A percentile compares a stretch with the other conserved stretches of the same genome.
Evolutionary conservation across 2,329 filamentous ascomycete genomes (phyloP).

Genomic region (Neonectria punicea): DNA sequence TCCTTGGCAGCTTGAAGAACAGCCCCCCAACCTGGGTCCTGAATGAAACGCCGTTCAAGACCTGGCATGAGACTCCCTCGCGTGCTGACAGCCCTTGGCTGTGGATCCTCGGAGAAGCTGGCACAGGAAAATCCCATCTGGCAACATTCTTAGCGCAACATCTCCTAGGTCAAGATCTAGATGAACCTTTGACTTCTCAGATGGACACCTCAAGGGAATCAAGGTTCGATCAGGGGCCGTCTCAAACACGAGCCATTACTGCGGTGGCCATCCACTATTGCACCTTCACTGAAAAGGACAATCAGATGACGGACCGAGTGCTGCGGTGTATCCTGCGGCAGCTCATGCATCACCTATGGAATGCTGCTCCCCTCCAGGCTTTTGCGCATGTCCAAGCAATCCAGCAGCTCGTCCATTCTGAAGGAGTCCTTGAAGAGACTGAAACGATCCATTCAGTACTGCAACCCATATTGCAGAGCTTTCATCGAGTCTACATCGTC

Average conservation of each 20-base stretch:
- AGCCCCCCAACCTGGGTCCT: conserved; percentile 7
- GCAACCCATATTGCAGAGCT: not conserved
- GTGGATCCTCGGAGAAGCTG: conserved; percentile 3
- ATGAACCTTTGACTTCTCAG: not conserved
- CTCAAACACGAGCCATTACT: not conserved
- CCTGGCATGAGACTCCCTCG: not conserved
- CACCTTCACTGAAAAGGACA: not conserved
- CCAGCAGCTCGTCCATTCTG: not conserved
- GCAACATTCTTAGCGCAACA: not conserved
- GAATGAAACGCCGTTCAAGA: not conserved
- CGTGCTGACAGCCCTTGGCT: not conserved
- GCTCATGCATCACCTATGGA: not conserved
- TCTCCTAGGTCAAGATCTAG: not conserved
- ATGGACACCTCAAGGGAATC: not conserved
- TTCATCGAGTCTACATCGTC: not conserved
- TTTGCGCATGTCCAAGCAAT: not conserved
- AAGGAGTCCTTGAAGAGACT: not conserved
- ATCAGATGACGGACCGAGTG: not conserved
- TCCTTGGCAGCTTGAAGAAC: not conserved
- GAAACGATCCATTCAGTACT: not conserved
- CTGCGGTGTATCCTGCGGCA: conserved; percentile 1
- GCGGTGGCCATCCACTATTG: not conserved
- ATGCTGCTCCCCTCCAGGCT: not conserved
- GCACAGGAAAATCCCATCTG: not conserved
- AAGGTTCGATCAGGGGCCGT: not conserved